phyloP scores from a whole-genome alignment of 2,329 filamentous ascomycete species.

The Diplodia seriata region DNA sequence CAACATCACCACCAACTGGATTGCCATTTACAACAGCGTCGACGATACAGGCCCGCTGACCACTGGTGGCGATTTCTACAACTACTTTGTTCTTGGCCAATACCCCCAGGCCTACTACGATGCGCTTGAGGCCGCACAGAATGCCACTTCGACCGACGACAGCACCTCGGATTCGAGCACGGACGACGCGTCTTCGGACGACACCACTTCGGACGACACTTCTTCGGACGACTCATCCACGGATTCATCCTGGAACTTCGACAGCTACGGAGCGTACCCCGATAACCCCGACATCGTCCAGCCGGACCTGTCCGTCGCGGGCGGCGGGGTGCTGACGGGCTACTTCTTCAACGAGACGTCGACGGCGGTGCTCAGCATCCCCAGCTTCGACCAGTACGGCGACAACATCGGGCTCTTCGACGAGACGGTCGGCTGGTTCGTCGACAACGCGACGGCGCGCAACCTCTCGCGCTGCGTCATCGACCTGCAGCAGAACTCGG shows the following conservation, averaged over 20 bases:
- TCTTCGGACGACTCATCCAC: neutral
- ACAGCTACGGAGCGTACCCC: slow-evolving; percentile 39
- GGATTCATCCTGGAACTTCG: slow-evolving; percentile 35
- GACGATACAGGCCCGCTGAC: slow-evolving; percentile 42
- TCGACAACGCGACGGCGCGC: slow-evolving; percentile 52
- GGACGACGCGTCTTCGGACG: neutral
- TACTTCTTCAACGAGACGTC: slow-evolving; percentile 51
- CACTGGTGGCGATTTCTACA: slow-evolving; percentile 54
- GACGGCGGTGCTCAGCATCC: slow-evolving; percentile 53
- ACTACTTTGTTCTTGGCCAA: slow-evolving; percentile 51
- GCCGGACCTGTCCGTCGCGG: slow-evolving; percentile 35
- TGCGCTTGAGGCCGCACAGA: neutral
- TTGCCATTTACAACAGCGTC: slow-evolving; percentile 37
- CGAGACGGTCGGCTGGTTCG: slow-evolving; percentile 48
- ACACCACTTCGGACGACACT: no score
- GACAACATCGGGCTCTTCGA: slow-evolving; percentile 41
- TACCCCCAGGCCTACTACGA: slow-evolving; percentile 37
- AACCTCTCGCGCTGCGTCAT: slow-evolving; percentile 66
- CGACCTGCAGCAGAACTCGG: slow-evolving; percentile 55
- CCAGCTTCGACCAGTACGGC: slow-evolving; percentile 44
- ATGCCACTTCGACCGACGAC: neutral
- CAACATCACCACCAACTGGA: slow-evolving; percentile 37
- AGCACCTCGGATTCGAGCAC: neutral
- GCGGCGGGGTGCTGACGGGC: slow-evolving; percentile 45
- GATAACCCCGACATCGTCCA: slow-evolving; percentile 38